These are phyloP conservation scores for Kalaharituber pfeilii DNA, from an alignment of 2,329 filamentous ascomycete species.

Conservation along the genomic window DNA sequence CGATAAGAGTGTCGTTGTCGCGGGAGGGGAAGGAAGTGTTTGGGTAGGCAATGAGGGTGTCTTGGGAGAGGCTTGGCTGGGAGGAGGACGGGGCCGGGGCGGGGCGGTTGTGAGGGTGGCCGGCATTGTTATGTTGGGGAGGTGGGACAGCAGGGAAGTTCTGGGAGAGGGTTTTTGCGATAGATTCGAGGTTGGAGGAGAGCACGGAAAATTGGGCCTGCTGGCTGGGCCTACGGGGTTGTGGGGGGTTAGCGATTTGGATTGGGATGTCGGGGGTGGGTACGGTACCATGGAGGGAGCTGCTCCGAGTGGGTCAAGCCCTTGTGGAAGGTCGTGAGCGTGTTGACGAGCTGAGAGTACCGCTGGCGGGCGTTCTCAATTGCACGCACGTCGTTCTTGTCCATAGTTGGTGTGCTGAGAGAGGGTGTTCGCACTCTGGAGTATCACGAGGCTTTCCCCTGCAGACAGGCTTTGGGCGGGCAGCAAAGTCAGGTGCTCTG, in stretches of 20 bases:
- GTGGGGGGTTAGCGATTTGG: conserved; percentile 5
- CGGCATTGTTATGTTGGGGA: background rate
- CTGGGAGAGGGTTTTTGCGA: conserved; percentile 34
- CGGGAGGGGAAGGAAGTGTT: conserved; percentile 35
- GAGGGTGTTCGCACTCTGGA: too few species aligned
- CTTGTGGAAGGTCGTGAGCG: conserved; percentile 32
- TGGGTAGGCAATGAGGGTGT: conserved; percentile 39
- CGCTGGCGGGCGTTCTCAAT: conserved; percentile 35
- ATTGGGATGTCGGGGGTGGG: background rate
- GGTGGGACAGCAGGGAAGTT: conserved; percentile 29
- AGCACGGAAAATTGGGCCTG: conserved; percentile 36
- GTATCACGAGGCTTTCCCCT: too few species aligned
- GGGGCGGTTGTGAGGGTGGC: conserved; percentile 33
- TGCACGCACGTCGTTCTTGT: conserved; percentile 20
- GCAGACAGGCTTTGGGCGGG: too few species aligned
- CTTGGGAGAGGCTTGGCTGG: conserved; percentile 9
- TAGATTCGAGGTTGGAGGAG: conserved; percentile 34
- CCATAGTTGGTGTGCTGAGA: background rate
- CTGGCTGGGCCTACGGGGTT: conserved; percentile 30
- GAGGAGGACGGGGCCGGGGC: conserved; percentile 31
- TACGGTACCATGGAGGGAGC: conserved; percentile 33
- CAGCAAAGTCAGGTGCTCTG: too few species aligned
- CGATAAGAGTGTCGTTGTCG: conserved; percentile 32
- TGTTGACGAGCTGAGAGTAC: conserved; percentile 33
- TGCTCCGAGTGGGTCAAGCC: conserved; percentile 32